phyloP scores from a whole-genome alignment of 768 basidiomycete species.

The Solioccasus polychromus region DNA sequence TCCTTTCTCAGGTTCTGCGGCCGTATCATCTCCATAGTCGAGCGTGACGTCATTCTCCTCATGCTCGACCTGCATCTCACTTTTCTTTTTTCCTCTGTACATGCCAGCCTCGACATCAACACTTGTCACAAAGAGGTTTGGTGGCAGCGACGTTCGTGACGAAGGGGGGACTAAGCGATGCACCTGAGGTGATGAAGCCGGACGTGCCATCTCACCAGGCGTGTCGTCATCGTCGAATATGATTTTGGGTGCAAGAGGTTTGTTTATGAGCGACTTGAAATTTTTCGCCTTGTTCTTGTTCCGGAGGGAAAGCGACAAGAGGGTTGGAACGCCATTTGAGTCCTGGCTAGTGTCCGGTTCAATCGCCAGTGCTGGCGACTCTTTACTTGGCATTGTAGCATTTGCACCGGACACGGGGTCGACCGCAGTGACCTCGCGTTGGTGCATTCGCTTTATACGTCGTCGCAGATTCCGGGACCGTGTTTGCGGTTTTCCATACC shows the following conservation, averaged over 20 bases:
- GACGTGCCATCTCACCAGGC: constrained; percentile 1
- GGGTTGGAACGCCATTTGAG: constrained; percentile 3
- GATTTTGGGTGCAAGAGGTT: constrained; percentile 48
- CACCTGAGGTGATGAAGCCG: too few relatives aligned
- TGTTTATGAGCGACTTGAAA: constrained; percentile 52
- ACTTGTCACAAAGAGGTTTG: constrained; percentile 67
- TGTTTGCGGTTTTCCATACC: constrained; percentile 56
- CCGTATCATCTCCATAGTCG: constrained; percentile 8
- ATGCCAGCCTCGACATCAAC: constrained; percentile 60
- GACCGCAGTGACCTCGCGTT: constrained; percentile 19
- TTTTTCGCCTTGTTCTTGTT: constrained; percentile 78
- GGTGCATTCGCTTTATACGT: constrained; percentile 41
- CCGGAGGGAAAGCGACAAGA: constrained; percentile 48
- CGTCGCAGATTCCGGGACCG: constrained; percentile 58
- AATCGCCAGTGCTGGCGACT: neutral
- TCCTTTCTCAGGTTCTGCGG: constrained; percentile 1
- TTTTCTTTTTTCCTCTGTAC: constrained; percentile 35
- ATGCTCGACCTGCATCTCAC: constrained; percentile 35
- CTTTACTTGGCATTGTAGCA: constrained; percentile 21
- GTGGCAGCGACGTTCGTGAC: constrained; percentile 52
- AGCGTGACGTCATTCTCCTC: neutral
- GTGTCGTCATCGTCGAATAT: constrained; percentile 39
- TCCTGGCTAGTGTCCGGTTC: constrained; percentile 17
- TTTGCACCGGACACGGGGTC: constrained; percentile 42
- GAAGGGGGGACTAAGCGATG: constrained; percentile 61